These are phyloP conservation scores for Mycena citricolor DNA, from an alignment of 1,284 basidiomycete species.

Conservation along the genomic window DNA sequence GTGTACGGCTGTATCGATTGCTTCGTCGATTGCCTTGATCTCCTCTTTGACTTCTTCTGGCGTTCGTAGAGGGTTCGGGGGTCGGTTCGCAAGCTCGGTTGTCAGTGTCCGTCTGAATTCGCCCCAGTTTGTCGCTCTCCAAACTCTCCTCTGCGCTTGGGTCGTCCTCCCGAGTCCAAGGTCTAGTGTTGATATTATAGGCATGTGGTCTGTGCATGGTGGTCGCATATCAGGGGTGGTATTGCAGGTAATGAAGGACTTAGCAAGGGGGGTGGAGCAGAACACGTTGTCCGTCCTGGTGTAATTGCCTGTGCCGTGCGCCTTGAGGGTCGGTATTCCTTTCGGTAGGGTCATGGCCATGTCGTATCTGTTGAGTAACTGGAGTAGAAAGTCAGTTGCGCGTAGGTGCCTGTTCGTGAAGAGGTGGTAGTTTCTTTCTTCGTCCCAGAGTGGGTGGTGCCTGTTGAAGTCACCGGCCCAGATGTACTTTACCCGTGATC, in stretches of 20 bases:
- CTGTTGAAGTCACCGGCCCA: constrained; percentile 51
- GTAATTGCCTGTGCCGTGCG: constrained; percentile 26
- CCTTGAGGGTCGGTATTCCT: constrained; percentile 30
- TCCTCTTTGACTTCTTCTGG: not conserved
- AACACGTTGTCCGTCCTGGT: constrained; percentile 38
- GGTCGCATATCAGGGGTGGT: constrained; percentile 17
- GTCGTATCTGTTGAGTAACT: constrained; percentile 18
- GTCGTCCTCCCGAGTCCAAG: not conserved
- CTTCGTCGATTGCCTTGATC: not conserved
- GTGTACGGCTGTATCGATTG: not conserved
- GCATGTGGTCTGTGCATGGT: constrained; percentile 26
- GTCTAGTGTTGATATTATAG: not conserved
- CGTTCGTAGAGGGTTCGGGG: not conserved
- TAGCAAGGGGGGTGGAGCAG: constrained; percentile 7
- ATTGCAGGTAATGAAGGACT: constrained; percentile 20
- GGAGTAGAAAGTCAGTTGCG: constrained; percentile 20
- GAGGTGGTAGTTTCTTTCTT: constrained; percentile 31
- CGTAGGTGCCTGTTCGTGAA: constrained; percentile 23
- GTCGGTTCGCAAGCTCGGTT: not conserved
- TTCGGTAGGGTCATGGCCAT: constrained; percentile 30
- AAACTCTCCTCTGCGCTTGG: not conserved
- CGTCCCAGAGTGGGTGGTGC: constrained; percentile 40
- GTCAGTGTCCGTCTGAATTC: not conserved
- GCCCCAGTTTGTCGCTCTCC: constrained; percentile 1
- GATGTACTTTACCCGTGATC: constrained; percentile 24